A percentile compares a stretch with the other conserved stretches of the same genome.
These are phyloP conservation scores for Jatropha podagrica DNA, from an alignment of 441 rosid genomes.

Conservation along the genomic window DNA sequence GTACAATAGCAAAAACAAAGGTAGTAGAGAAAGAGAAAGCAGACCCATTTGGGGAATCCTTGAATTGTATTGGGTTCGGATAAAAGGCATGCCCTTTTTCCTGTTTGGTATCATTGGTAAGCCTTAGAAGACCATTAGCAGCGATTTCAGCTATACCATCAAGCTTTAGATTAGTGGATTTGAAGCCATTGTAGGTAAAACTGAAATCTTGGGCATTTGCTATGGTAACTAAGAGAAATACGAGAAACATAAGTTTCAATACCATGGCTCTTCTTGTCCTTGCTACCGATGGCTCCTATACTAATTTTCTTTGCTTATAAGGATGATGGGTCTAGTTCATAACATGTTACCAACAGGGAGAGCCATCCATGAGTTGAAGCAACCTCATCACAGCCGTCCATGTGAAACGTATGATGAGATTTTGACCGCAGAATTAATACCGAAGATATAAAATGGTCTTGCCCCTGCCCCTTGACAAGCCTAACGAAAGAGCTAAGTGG, in stretches of 20 bases:
- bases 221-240: background rate
- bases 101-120: slow-evolving; percentile 21
- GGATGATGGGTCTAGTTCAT: background rate
- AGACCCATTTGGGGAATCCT: slow-evolving; percentile 22
- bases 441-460: too few species aligned
- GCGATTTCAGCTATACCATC: slow-evolving; percentile 23
- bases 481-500: too few species aligned
- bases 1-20: slow-evolving; percentile 43
- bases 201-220: slow-evolving; percentile 15
- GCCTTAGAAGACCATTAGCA: slow-evolving; percentile 20
- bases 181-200: slow-evolving; percentile 27
- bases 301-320: background rate
- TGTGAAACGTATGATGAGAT: too few species aligned
- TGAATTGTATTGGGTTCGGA: slow-evolving; percentile 29
- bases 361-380: background rate
- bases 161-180: slow-evolving; percentile 21
- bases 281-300: background rate
- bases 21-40: slow-evolving; percentile 44
- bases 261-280: background rate
- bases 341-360: background rate
- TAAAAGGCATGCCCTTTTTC: slow-evolving; percentile 25
- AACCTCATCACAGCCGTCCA: background rate
- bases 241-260: background rate
- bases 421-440: too few species aligned
- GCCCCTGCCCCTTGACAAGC: too few species aligned